A percentile compares a stretch with the other conserved stretches of the same genome.
Conservation (phyloP, 208 protist species). For the Vickermania spadyakhi region DNA sequence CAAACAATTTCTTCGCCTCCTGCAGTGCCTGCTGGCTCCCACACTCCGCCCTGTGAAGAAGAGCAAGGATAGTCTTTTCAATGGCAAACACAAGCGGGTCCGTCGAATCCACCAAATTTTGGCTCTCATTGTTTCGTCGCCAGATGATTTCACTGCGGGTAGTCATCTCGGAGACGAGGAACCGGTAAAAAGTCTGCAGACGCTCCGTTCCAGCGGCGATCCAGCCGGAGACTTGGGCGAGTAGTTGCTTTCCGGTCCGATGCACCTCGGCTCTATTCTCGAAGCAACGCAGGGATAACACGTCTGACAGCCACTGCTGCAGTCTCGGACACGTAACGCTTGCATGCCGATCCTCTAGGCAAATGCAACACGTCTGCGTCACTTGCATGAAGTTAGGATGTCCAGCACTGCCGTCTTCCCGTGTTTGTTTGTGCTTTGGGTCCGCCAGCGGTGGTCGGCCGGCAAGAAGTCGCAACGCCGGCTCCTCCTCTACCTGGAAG, state of each 20-base stretch:
- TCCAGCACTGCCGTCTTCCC: conserved; percentile 11
- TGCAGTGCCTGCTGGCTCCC: conserved; percentile 19
- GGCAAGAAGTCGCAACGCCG: conserved; percentile 41
- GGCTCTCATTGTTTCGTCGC: neutral
- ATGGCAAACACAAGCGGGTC: conserved; percentile 67
- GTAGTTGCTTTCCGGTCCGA: conserved; percentile 20
- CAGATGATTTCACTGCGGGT: neutral
- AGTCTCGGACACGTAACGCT: conserved; percentile 65
- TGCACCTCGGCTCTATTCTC: conserved; percentile 1
- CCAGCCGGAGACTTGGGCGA: conserved; percentile 77
- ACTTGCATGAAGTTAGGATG: conserved; percentile 85
- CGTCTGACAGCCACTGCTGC: conserved; percentile 40
- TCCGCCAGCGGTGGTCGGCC: conserved; percentile 12
- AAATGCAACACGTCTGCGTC: conserved; percentile 82
- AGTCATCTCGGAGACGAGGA: conserved; percentile 30
- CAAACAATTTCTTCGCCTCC: conserved; percentile 68
- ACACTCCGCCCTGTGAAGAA: conserved; percentile 16
- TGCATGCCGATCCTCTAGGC: conserved; percentile 74
- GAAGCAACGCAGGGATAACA: neutral
- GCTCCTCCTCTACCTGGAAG: conserved; percentile 61
- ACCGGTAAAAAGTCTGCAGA: conserved; percentile 72
- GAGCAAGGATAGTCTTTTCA: conserved; percentile 50
- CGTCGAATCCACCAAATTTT: neutral
- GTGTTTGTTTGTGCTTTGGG: neutral
- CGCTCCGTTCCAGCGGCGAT: conserved; percentile 69